Evolutionary conservation across 495 filamentous ascomycete genomes (phyloP).

Genomic region (Viridothelium virens): DNA sequence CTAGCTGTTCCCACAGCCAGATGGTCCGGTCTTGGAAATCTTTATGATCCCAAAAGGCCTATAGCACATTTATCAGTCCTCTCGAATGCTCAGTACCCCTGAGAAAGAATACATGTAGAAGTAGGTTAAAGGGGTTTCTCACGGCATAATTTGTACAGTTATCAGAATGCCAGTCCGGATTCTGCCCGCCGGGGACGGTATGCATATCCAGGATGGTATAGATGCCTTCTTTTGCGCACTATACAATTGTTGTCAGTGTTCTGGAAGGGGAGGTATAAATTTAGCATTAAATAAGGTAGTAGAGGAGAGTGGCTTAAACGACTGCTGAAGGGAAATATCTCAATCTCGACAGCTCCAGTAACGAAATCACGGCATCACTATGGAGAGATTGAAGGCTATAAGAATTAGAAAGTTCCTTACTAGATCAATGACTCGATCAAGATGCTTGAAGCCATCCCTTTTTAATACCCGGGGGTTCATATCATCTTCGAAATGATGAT

Average conservation of each 20-base stretch:
- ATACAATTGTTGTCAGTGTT: not conserved
- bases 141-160: constrained; percentile 44
- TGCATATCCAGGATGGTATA: constrained; percentile 61
- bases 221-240: constrained; percentile 48
- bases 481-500: constrained; percentile 58
- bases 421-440: constrained; percentile 52
- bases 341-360: too few species aligned
- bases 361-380: too few species aligned
- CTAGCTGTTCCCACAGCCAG: constrained; percentile 54
- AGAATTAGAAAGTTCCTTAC: not conserved
- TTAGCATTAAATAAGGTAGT: too few species aligned
- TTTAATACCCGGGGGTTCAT: constrained; percentile 54
- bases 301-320: too few species aligned
- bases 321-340: too few species aligned
- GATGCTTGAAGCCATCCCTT: constrained; percentile 47
- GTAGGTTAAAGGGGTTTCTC: not conserved
- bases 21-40: constrained; percentile 54
- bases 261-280: too few species aligned
- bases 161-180: constrained; percentile 59
- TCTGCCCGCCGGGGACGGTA: constrained; percentile 56
- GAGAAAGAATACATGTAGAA: not conserved
- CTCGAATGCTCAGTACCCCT: not conserved
- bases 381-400: too few species aligned
- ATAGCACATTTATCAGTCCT: not conserved
- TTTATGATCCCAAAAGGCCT: constrained; percentile 55